Base-by-base conservation (phyloP, 2,329 filamentous ascomycete genomes). In the Pyrenophora teres region DNA sequence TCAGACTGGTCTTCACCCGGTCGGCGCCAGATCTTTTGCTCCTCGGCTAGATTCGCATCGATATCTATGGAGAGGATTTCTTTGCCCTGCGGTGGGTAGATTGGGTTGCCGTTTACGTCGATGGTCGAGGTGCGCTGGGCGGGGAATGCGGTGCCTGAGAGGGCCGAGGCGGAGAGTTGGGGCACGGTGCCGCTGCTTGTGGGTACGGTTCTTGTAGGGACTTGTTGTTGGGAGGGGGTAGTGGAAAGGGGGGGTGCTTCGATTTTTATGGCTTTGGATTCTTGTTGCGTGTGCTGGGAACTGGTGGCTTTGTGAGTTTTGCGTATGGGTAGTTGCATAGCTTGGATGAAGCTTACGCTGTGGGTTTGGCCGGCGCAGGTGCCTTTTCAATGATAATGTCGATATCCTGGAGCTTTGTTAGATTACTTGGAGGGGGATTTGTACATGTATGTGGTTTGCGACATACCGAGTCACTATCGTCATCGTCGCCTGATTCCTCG, bases 1-100 rank as follows among this genome's bases (percentile, higher is more conserved):
- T 99, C 94, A 53, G 89, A 94, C 47, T 96, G 85, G 68, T 99
- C 94, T 9, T 93, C 92, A 40, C 94, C 94, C 0, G 94, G 94
- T 59, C 92, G 87, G 38, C 94, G 87, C 94, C 94, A 99, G 15
- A 93, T 92, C 74, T 97, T 97, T 57, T 92, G 89, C 57, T 83
- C 78, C 65, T 92, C 90, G 46, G 80, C 78, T 16, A 81, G 70
- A 57, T 81, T 78, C 40, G 78, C 77, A 56, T 82, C 80, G 56
- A 83, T 77, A 57, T 82, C 79, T 45, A 82, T 64, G 40, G 77
- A 75, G 1, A 63, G 76, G 41, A 94, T 89, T 64, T 94, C 92
- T 62, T 95, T 94, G 18, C 86, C 87, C 3, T 82, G 81, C 2
- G 77, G 80, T 15, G 88, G 86, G 72, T 95, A 92, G 2, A 88